Evolutionary conservation across 2,329 filamentous ascomycete genomes (phyloP).

Genomic region (Aspergillus glaucus): DNA sequence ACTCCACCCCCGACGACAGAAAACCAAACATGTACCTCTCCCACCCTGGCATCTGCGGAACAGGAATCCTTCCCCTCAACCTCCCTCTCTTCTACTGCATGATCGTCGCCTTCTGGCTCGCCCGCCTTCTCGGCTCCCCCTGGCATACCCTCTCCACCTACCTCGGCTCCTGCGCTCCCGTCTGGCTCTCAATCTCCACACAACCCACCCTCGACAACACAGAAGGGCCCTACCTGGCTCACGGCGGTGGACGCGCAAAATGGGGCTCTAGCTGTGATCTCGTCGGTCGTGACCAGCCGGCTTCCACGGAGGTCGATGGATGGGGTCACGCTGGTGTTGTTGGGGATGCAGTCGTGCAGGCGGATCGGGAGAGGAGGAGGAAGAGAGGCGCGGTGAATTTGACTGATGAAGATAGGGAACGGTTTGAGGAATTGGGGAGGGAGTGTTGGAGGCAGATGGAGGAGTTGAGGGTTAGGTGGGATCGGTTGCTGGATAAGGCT

Average conservation of each 20-base stretch:
- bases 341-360: constrained; percentile 45
- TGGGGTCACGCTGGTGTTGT: constrained; percentile 64
- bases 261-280: constrained; percentile 73
- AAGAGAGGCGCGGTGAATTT: constrained; percentile 53
- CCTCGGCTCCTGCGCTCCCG: constrained; percentile 66
- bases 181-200: constrained; percentile 69
- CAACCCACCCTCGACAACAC: constrained; percentile 39
- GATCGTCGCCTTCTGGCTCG: constrained; percentile 60
- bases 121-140: constrained; percentile 72
- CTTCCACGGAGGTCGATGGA: constrained; percentile 75
- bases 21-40: constrained; percentile 65
- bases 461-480: constrained; percentile 35
- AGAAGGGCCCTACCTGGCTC: constrained; percentile 47
- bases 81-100: constrained; percentile 65
- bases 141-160: constrained; percentile 82
- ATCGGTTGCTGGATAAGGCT: constrained; percentile 30
- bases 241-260: constrained; percentile 60
- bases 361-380: constrained; percentile 50
- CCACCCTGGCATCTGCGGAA: constrained; percentile 83
- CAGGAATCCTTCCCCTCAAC: constrained; percentile 70
- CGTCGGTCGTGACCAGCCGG: constrained; percentile 54
- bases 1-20: constrained; percentile 8
- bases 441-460: constrained; percentile 40
- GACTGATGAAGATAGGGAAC: constrained; percentile 40
- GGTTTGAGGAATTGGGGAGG: constrained; percentile 36